phyloP scores from a whole-genome alignment of 768 basidiomycete species.

The Mycena crocata region DNA sequence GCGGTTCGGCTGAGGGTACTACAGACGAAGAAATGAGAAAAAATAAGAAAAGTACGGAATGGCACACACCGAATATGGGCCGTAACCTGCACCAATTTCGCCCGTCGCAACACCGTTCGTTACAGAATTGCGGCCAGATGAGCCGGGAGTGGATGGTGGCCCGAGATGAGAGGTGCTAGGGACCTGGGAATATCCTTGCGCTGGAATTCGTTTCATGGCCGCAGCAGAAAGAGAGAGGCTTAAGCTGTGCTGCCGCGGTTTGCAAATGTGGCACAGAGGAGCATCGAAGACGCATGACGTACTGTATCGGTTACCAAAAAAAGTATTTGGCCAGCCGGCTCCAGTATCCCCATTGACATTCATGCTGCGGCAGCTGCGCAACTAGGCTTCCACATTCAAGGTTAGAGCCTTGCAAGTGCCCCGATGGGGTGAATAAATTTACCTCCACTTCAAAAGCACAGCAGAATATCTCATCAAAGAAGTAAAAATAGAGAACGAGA shows the following conservation, averaged over 20 bases:
- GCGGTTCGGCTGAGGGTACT: conserved; percentile 48
- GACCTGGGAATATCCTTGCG: conserved; percentile 25
- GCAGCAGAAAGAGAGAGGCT: neutral
- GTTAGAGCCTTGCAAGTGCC: too few relatives aligned
- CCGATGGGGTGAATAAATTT: too few relatives aligned
- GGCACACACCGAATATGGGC: conserved; percentile 64
- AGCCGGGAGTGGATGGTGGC: neutral
- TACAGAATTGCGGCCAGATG: conserved; percentile 41
- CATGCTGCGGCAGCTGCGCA: too few relatives aligned
- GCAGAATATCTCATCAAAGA: too few relatives aligned
- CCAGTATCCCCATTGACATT: too few relatives aligned
- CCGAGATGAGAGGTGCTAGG: conserved; percentile 22
- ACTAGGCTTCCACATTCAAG: too few relatives aligned
- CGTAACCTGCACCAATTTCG: conserved; percentile 64
- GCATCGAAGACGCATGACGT: neutral
- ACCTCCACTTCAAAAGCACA: too few relatives aligned
- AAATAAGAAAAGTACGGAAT: neutral
- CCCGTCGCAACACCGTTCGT: conserved; percentile 67
- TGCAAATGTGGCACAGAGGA: neutral
- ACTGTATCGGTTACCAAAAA: neutral
- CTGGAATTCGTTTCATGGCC: conserved; percentile 18
- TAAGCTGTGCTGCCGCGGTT: neutral
- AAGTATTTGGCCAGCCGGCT: too few relatives aligned
- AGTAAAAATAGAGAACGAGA: too few relatives aligned
- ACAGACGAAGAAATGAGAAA: neutral